These are phyloP conservation scores for Aspergillus terreus DNA, from an alignment of 2,329 filamentous ascomycete species.

Conservation along the genomic window DNA sequence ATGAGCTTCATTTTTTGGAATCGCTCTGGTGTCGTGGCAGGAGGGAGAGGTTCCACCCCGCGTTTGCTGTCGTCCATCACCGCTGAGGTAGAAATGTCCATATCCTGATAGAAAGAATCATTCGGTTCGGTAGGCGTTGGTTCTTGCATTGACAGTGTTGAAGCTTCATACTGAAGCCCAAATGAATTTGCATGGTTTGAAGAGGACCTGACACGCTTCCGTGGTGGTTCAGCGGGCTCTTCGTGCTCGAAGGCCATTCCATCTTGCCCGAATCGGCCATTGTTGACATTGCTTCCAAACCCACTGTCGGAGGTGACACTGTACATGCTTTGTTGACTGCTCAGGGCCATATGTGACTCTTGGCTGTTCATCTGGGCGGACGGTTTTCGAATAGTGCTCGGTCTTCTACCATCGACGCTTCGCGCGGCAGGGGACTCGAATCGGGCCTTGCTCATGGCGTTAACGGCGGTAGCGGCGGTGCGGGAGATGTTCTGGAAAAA, in stretches of 20 bases:
- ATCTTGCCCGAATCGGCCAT: slow-evolving; percentile 27
- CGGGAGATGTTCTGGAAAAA: slow-evolving; percentile 97
- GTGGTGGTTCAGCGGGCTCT: slow-evolving; percentile 69
- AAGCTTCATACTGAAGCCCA: slow-evolving; percentile 28
- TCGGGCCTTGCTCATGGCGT: slow-evolving; percentile 92
- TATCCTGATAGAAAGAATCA: slow-evolving; percentile 45
- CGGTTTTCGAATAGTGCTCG: slow-evolving; percentile 68
- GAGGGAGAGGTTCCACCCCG: slow-evolving; percentile 44
- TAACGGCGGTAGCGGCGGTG: slow-evolving; percentile 87
- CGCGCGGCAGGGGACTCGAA: slow-evolving; percentile 82
- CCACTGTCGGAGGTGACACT: slow-evolving; percentile 71
- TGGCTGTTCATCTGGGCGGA: slow-evolving; percentile 60
- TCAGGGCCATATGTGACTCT: slow-evolving; percentile 63
- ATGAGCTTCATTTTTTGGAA: slow-evolving; percentile 78
- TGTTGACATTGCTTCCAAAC: slow-evolving; percentile 58
- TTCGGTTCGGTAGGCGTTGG: slow-evolving; percentile 45
- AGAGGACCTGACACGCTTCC: slow-evolving; percentile 66
- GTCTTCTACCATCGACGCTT: slow-evolving; percentile 59
- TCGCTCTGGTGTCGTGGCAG: slow-evolving; percentile 58
- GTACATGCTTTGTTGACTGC: slow-evolving; percentile 75
- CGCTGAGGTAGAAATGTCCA: slow-evolving; percentile 25
- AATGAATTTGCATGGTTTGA: slow-evolving; percentile 49
- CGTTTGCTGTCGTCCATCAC: slow-evolving; percentile 29
- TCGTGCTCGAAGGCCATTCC: slow-evolving; percentile 48
- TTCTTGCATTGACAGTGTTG: slow-evolving; percentile 36